These are phyloP conservation scores for Stentor coeruleus DNA, from an alignment of 73 alveolate genomes.

Conservation along the genomic window DNA sequence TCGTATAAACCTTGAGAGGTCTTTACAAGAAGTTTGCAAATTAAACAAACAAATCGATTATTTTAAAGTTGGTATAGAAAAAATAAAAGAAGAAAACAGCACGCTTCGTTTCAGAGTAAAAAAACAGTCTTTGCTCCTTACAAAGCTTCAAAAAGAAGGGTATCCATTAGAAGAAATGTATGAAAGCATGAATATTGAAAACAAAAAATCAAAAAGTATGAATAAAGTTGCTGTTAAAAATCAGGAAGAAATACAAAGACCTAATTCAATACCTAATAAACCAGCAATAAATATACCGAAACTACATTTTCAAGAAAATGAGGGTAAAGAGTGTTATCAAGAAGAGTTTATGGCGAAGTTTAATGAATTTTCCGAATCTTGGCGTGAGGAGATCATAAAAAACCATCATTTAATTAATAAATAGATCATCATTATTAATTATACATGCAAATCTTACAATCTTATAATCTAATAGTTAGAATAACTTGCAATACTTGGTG, in stretches of 20 bases:
- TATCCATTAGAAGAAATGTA: not conserved
- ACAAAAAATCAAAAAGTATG: not conserved
- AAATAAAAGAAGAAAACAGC: not conserved
- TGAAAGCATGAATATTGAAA: not conserved
- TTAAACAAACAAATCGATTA: no score
- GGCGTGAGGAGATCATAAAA: slow-evolving; percentile 12
- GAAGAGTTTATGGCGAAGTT: slow-evolving; percentile 29
- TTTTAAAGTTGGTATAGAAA: not conserved
- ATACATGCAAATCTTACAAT: no score
- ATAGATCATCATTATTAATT: no score
- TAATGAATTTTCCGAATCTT: slow-evolving; percentile 28
- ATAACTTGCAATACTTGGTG: not conserved
- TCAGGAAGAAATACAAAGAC: not conserved
- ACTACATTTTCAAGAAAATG: not conserved
- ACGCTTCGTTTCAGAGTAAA: not conserved
- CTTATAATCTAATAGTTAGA: not conserved
- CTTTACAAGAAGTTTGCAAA: not conserved
- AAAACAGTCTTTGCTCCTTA: not conserved
- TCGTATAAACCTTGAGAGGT: no score
- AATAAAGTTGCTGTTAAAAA: not conserved
- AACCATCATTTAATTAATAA: not conserved
- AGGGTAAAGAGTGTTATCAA: slow-evolving; percentile 1
- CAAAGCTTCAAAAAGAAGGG: not conserved
- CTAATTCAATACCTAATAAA: not conserved
- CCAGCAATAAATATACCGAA: not conserved